Conservation (phyloP, 257 asterid genomes). For the Ballota nigra region DNA sequence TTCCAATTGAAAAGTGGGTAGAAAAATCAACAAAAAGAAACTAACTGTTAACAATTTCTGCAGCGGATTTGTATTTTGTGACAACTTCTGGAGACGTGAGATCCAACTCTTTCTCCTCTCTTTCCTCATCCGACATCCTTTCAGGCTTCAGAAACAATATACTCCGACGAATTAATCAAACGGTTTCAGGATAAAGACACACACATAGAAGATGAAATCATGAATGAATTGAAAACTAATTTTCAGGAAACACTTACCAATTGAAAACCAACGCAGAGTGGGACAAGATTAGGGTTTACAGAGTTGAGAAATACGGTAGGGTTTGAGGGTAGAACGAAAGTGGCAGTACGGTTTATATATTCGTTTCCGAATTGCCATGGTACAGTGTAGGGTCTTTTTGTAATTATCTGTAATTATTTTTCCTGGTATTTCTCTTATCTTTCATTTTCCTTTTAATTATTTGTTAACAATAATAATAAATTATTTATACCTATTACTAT, state of each 20-base stretch:
- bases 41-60: constrained; percentile 86
- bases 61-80: constrained; percentile 89
- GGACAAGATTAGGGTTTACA: constrained; percentile 32
- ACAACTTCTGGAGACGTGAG: constrained; percentile 85
- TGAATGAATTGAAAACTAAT: neutral
- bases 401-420: neutral
- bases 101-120: constrained; percentile 94
- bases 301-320: constrained; percentile 22
- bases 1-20: neutral
- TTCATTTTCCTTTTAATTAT: neutral
- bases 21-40: neutral
- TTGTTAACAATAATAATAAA: no score
- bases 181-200: neutral
- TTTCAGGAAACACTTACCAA: constrained; percentile 30
- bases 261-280: neutral
- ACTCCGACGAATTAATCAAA: constrained; percentile 4
- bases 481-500: no score
- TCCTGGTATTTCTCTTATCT: neutral
- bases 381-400: constrained; percentile 25
- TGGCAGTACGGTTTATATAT: constrained; percentile 20
- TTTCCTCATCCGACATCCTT: constrained; percentile 86
- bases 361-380: constrained; percentile 9
- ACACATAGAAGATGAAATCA: neutral
- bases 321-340: constrained; percentile 25
- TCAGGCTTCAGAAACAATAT: constrained; percentile 26